A percentile compares a stretch with the other conserved stretches of the same genome.
phyloP scores from a whole-genome alignment of 2,329 filamentous ascomycete genomes.

The Diaporthe citrichinensis region DNA sequence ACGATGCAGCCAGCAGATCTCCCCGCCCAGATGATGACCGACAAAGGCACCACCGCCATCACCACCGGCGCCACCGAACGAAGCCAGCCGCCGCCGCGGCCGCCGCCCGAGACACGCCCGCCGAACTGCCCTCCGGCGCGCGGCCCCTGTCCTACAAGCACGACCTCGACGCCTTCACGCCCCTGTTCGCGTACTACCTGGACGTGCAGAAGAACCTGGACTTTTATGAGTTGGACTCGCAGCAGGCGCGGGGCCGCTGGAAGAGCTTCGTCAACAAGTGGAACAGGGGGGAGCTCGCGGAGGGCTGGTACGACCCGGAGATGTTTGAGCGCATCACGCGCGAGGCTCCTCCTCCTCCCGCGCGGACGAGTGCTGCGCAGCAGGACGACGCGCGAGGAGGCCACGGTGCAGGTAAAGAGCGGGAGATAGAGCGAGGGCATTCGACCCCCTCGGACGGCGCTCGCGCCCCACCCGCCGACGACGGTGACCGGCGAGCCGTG shows the following conservation, averaged over 20 bases:
- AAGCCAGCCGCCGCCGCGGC: background rate
- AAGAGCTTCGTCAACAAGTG: constrained; percentile 94
- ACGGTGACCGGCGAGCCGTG: constrained; percentile 34
- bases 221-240: constrained; percentile 77
- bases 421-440: constrained; percentile 18
- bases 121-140: constrained; percentile 75
- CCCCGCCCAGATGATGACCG: constrained; percentile 4
- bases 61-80: constrained; percentile 2
- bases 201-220: constrained; percentile 87
- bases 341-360: background rate
- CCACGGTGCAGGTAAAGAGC: too few species aligned
- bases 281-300: constrained; percentile 89
- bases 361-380: background rate
- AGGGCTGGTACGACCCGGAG: constrained; percentile 93
- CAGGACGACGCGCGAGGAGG: constrained; percentile 5
- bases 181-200: constrained; percentile 86
- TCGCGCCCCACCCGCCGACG: background rate
- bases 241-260: constrained; percentile 88
- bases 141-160: constrained; percentile 73
- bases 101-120: background rate
- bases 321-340: constrained; percentile 62
- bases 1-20: constrained; percentile 3
- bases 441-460: constrained; percentile 34
- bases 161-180: constrained; percentile 75
- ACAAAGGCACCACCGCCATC: constrained; percentile 16